A percentile compares a stretch with the other conserved stretches of the same genome.
Evolutionary conservation across 805 yeast genomes (phyloP).

Genomic region (Pichia sporocuriosa): DNA sequence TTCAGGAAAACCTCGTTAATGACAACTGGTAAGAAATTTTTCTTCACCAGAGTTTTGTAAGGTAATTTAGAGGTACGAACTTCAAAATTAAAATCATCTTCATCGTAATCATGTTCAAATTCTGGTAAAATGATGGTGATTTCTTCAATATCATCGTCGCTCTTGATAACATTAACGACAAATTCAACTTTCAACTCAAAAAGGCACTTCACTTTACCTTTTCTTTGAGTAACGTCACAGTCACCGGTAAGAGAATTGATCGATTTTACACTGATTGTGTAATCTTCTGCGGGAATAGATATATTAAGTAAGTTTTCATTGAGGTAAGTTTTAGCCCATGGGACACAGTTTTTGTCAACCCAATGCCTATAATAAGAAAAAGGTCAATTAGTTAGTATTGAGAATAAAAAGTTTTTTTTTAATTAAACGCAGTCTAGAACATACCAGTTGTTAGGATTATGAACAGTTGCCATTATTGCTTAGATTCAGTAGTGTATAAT

Average conservation of each 20-base stretch:
- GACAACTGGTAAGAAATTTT: constrained; percentile 46
- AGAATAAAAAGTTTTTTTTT: not conserved
- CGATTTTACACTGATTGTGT: constrained; percentile 30
- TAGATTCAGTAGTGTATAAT: not conserved
- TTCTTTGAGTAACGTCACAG: constrained; percentile 78
- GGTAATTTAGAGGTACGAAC: constrained; percentile 36
- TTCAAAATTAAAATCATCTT: constrained; percentile 52
- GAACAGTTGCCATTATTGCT: constrained; percentile 62
- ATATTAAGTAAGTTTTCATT: constrained; percentile 49
- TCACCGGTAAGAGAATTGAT: constrained; percentile 54
- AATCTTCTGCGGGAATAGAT: constrained; percentile 30
- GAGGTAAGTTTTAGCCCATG: constrained; percentile 82
- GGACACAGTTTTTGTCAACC: constrained; percentile 95
- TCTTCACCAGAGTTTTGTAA: constrained; percentile 33
- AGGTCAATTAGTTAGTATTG: not conserved
- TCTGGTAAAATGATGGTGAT: constrained; percentile 54
- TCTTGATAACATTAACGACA: constrained; percentile 34
- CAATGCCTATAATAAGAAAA: constrained; percentile 57
- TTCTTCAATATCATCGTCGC: constrained; percentile 27
- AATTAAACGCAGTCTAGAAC: constrained; percentile 8
- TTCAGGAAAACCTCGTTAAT: constrained; percentile 37
- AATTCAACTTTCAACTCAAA: constrained; percentile 58
- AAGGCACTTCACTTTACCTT: constrained; percentile 72
- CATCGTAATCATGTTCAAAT: constrained; percentile 71
- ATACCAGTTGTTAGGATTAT: constrained; percentile 89